A percentile compares a stretch with the other conserved stretches of the same genome.
These are phyloP conservation scores for Leishmania gerbilli DNA, from an alignment of 208 protist species.

Conservation along the genomic window DNA sequence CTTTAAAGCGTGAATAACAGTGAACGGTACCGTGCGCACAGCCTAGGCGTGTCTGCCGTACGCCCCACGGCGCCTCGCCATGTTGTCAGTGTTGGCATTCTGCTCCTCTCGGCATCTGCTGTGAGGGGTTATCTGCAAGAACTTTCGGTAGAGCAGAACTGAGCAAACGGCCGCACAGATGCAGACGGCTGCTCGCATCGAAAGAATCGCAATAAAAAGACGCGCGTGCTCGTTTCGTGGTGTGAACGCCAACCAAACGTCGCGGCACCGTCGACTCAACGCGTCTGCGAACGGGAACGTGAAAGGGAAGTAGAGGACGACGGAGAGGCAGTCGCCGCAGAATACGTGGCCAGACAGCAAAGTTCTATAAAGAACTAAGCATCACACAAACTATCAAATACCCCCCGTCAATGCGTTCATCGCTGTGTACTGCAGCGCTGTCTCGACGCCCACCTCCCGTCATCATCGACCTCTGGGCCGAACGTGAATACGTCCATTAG, in stretches of 20 bases:
- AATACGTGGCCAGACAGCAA: not conserved
- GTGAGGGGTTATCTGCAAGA: not conserved
- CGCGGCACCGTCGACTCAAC: not conserved
- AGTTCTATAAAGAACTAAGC: not conserved
- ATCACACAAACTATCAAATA: not conserved
- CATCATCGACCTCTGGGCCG: constrained; percentile 44
- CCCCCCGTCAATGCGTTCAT: not conserved
- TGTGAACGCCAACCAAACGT: not conserved
- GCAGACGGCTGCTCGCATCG: not conserved
- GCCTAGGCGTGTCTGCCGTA: not conserved
- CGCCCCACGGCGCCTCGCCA: not conserved
- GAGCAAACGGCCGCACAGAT: not conserved
- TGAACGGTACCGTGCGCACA: not conserved
- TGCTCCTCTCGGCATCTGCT: not conserved
- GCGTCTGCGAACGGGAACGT: not conserved
- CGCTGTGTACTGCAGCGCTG: not conserved
- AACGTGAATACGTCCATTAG: constrained; percentile 44
- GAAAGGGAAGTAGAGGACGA: not conserved
- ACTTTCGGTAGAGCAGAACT: not conserved
- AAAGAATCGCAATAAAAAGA: not conserved
- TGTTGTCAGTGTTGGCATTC: not conserved
- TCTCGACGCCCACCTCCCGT: constrained; percentile 35
- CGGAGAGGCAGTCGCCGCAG: not conserved
- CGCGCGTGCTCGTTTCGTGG: not conserved
- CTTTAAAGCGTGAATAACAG: not conserved